These are phyloP conservation scores for Remersonia thermophila DNA, from an alignment of 2,329 filamentous ascomycete genomes.

Conservation along the genomic window DNA sequence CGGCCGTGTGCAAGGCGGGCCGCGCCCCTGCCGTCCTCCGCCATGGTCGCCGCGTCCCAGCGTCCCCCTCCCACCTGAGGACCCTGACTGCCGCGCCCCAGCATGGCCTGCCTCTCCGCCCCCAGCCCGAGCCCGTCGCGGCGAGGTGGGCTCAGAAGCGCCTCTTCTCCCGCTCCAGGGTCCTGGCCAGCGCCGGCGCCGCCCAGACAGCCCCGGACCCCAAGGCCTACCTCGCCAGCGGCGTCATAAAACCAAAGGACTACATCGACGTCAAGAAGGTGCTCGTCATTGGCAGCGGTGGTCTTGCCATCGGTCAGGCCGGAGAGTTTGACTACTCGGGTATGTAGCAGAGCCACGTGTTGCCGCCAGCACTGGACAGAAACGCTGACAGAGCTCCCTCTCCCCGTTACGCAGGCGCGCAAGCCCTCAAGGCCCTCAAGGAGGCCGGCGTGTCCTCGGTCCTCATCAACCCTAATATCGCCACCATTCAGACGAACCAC, in stretches of 20 bases:
- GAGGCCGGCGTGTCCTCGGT: conserved; percentile 86
- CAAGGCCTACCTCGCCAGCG: conserved; percentile 80
- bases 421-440: conserved; percentile 93
- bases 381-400: too few relatives aligned
- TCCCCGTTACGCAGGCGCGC: conserved; percentile 67
- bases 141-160: conserved; percentile 31
- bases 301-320: conserved; percentile 91
- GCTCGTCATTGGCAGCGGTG: conserved; percentile 88
- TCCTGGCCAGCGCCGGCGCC: conserved; percentile 30
- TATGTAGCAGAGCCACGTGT: conserved; percentile 33
- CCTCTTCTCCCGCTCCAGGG: conserved; percentile 32
- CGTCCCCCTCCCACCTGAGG: conserved; percentile 33
- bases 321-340: conserved; percentile 99
- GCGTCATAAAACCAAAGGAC: conserved; percentile 66
- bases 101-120: conserved; percentile 21
- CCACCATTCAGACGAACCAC: conserved; percentile 96
- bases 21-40: conserved; percentile 47
- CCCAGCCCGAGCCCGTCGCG: conserved; percentile 23
- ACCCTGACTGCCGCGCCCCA: conserved; percentile 25
- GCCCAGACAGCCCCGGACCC: conserved; percentile 64
- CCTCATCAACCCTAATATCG: conserved; percentile 95
- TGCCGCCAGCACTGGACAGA: too few relatives aligned
- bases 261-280: conserved; percentile 92
- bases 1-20: conserved; percentile 34
- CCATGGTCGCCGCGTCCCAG: conserved; percentile 38